Percentiles rank a stretch among this genome's conserved stretches.
These are phyloP conservation scores for Phytophthora macrochlamydospora DNA, from an alignment of 352 stramenopile species.

Conservation along the genomic window DNA sequence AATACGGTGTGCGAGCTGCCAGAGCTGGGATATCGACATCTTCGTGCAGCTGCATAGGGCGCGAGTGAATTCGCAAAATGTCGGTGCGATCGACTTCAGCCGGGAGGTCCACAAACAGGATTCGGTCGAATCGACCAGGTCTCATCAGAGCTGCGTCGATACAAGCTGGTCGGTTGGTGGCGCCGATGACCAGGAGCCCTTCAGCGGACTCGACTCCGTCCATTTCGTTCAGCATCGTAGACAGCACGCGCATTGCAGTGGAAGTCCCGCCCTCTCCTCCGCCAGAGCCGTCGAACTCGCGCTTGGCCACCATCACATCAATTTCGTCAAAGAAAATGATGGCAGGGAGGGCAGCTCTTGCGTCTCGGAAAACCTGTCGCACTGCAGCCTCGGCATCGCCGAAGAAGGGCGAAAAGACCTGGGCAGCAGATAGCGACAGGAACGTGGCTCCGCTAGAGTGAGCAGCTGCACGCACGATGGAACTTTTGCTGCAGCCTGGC, in stretches of 20 bases:
- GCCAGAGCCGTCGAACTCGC: constrained; percentile 57
- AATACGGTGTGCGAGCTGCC: constrained; percentile 57
- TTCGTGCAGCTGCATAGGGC: constrained; percentile 56
- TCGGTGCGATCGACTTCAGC: constrained; percentile 49
- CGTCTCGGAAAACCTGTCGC: constrained; percentile 79
- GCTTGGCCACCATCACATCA: constrained; percentile 86
- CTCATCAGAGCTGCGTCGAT: constrained; percentile 97
- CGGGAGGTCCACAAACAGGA: constrained; percentile 95
- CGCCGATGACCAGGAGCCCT: constrained; percentile 96
- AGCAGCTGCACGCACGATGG: constrained; percentile 85
- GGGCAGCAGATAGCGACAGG: constrained; percentile 82
- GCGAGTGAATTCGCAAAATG: constrained; percentile 84
- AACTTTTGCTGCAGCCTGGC: constrained; percentile 92
- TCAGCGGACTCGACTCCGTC: constrained; percentile 95
- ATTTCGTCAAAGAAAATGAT: constrained; percentile 95
- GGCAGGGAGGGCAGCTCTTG: constrained; percentile 75
- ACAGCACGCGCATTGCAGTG: constrained; percentile 92
- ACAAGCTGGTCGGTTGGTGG: constrained; percentile 97
- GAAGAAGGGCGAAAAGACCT: constrained; percentile 91
- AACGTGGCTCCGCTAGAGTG: constrained; percentile 82
- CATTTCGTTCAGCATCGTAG: constrained; percentile 98
- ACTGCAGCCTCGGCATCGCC: constrained; percentile 88
- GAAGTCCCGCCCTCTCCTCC: constrained; percentile 49
- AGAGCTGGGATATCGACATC: constrained; percentile 73
- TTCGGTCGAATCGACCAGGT: constrained; percentile 95